Percentiles rank a stretch among this genome's conserved stretches.
Evolutionary conservation across 352 stramenopile genomes (phyloP).

Genomic region (Globisporangium spinosum): DNA sequence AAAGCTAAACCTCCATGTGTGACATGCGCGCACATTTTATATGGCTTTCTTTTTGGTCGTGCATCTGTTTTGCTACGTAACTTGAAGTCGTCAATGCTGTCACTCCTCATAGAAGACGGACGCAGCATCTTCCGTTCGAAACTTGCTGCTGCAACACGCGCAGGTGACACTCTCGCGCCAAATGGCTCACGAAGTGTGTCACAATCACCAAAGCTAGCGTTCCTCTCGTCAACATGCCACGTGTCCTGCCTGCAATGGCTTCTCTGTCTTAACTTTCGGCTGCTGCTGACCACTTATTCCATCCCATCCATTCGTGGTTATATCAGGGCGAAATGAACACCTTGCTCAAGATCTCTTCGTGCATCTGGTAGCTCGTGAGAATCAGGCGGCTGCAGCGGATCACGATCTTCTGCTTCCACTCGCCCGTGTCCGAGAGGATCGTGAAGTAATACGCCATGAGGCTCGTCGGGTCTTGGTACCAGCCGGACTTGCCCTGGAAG

Average conservation of each 20-base stretch:
- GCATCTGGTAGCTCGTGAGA: conserved; percentile 67
- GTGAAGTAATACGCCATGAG: conserved; percentile 76
- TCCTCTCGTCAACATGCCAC: not conserved
- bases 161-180: not conserved
- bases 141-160: not conserved
- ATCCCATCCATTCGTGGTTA: not conserved
- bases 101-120: not conserved
- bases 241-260: not conserved
- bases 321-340: conserved; percentile 11
- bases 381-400: conserved; percentile 54
- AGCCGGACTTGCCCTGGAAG: conserved; percentile 53
- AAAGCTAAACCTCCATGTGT: not conserved
- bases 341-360: conserved; percentile 43
- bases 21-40: conserved; percentile 3
- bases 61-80: not conserved
- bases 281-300: not conserved
- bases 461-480: conserved; percentile 76
- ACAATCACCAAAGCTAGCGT: not conserved
- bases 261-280: not conserved
- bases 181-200: not conserved
- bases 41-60: not conserved
- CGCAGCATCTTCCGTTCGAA: not conserved
- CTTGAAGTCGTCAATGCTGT: conserved; percentile 13
- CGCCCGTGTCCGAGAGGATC: conserved; percentile 41
- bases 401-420: conserved; percentile 63